Base-by-base conservation (phyloP, 2,329 filamentous ascomycete species). In the Colletotrichum falcatum region DNA sequence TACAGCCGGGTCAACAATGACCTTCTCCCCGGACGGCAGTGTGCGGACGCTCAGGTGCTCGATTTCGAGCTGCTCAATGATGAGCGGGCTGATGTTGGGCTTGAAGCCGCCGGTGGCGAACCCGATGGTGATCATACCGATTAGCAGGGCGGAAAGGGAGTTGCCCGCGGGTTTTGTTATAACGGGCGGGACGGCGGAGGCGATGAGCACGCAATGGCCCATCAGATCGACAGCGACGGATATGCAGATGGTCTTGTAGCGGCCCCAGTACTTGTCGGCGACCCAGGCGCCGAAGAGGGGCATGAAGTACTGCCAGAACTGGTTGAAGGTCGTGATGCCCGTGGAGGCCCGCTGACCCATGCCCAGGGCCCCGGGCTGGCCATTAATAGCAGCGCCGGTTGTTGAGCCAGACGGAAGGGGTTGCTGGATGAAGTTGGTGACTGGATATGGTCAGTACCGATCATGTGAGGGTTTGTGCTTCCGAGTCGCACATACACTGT, bases 81-180 rank as follows among this genome's bases (percentile, higher is more conserved):
- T 89, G 30, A 92, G 81, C 1, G 90, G 89, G 23, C 87, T 89
- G 63, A 94, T 88, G 74, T 94, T 94, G 51, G 90, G 81, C 82
- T 94, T 94, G 84, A 94, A 93, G 70, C 91, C 91, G 71, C 92
- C 92, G 1, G 91, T 93, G 48, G 92, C 92, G 16, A 93, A 78
- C 28, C 84, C 83, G 62, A 86, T 82, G 64, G 80, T 72, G 42
- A 86, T 74, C 63, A 86, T 80, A 11, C 89, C 91, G 76, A 94
- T 85, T 65, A 92, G 83, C 67, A 94, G 88, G 26, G 87, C 87
- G 0, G 84, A 89, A 20, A 93, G 83, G 0, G 90, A 85, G 23
- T 71, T 68, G 30, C 87, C 85, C 83, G 86, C 63, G 3, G 83
- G 81, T 58, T 86, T 81, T 16, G 84, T 81, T 59, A 94, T 89